Conservation (phyloP, 73 alveolate species). For the Blepharisma stoltei region DNA sequence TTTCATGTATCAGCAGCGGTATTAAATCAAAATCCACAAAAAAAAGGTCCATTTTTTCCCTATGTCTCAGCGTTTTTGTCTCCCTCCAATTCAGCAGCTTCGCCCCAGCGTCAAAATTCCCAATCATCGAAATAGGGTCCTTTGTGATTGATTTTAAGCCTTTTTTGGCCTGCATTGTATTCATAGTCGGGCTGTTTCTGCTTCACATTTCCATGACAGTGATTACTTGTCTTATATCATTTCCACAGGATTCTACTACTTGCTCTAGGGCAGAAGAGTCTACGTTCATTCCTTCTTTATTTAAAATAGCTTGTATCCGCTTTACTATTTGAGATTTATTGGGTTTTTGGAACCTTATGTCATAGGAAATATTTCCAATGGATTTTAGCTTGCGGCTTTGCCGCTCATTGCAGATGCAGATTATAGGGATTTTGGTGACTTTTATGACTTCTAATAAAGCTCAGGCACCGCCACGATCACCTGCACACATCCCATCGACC, state of each 20-base stretch:
- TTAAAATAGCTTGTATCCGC: slow-evolving; percentile 79
- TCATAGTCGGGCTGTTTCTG: slow-evolving; percentile 10
- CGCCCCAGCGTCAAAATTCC: slow-evolving; percentile 89
- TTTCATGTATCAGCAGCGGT: slow-evolving; percentile 91
- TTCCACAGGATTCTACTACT: slow-evolving; percentile 81
- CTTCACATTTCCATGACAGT: slow-evolving; percentile 85
- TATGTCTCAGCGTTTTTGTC: slow-evolving; percentile 47
- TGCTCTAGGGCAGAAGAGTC: slow-evolving; percentile 71
- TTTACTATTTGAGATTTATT: slow-evolving; percentile 56
- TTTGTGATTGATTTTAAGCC: not conserved
- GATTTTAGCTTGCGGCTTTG: slow-evolving; percentile 72
- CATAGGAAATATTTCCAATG: slow-evolving; percentile 90
- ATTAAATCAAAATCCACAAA: slow-evolving; percentile 93
- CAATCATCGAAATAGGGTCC: slow-evolving; percentile 60
- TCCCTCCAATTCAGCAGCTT: slow-evolving; percentile 72
- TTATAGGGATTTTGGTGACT: slow-evolving; percentile 90
- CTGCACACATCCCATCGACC: slow-evolving; percentile 97
- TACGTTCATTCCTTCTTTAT: slow-evolving; percentile 74
- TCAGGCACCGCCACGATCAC: slow-evolving; percentile 95
- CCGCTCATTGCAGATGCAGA: slow-evolving; percentile 96
- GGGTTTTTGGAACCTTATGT: slow-evolving; percentile 92
- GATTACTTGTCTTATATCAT: slow-evolving; percentile 89
- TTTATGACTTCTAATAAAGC: slow-evolving; percentile 92
- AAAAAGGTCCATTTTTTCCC: slow-evolving; percentile 84
- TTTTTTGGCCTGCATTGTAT: not conserved